phyloP scores from a whole-genome alignment of 2,329 filamentous ascomycete species.

The Trichoderma koningiopsis region DNA sequence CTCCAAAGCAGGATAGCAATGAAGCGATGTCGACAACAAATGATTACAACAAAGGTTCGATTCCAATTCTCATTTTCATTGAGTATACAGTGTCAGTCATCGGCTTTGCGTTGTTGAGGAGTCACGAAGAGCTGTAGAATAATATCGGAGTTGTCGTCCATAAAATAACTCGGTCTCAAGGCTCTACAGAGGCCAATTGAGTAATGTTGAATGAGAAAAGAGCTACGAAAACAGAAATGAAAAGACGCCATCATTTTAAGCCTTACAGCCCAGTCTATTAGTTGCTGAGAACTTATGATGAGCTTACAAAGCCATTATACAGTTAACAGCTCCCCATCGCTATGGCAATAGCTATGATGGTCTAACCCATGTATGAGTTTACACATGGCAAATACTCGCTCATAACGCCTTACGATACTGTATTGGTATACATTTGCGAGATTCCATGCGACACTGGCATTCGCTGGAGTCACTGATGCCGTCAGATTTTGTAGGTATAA shows the following conservation, averaged over 20 bases:
- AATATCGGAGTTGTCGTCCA: too few species aligned
- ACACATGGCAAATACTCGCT: neutral
- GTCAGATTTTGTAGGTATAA: neutral
- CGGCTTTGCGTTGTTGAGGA: neutral
- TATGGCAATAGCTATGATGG: neutral
- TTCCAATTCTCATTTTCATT: neutral
- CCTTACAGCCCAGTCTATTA: neutral
- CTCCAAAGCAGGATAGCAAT: too few species aligned
- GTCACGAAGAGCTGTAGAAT: neutral
- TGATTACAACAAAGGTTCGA: neutral
- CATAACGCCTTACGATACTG: neutral
- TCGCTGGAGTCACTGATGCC: neutral
- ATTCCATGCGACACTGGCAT: neutral
- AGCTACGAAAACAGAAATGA: neutral
- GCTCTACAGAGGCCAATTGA: neutral
- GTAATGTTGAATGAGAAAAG: neutral
- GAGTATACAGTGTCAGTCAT: neutral
- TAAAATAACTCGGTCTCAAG: neutral
- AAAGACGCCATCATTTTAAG: neutral
- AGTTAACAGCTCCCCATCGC: neutral
- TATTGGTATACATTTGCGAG: neutral
- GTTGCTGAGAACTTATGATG: neutral
- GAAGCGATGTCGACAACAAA: neutral
- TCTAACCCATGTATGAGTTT: neutral
- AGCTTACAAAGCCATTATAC: neutral